A percentile compares a stretch with the other conserved stretches of the same genome.
These are phyloP conservation scores for Globisporangium paroecandrum DNA, from an alignment of 352 stramenopile species.

Conservation along the genomic window DNA sequence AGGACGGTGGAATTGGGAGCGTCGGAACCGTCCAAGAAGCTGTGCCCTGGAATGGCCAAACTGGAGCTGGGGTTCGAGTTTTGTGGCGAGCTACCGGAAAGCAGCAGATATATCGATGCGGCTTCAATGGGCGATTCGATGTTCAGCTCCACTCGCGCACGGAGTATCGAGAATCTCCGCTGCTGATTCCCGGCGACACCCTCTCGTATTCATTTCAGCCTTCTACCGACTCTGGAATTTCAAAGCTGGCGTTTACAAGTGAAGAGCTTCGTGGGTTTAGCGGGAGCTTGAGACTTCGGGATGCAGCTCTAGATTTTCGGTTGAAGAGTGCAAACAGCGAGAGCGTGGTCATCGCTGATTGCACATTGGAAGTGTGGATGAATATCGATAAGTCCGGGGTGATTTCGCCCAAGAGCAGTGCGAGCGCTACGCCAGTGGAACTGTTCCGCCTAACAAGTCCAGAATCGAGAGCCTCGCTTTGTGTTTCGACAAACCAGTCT, in stretches of 20 bases:
- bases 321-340: slow-evolving; percentile 20
- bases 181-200: slow-evolving; percentile 42
- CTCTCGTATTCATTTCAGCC: slow-evolving; percentile 36
- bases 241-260: slow-evolving; percentile 2
- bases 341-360: slow-evolving; percentile 28
- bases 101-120: slow-evolving; percentile 59
- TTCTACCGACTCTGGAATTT: slow-evolving; percentile 6
- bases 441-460: slow-evolving; percentile 22
- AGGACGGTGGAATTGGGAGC: slow-evolving; percentile 64
- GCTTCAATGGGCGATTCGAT: slow-evolving; percentile 55
- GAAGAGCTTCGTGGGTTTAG: slow-evolving; percentile 29
- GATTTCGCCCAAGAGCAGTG: neutral
- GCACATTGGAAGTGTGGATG: slow-evolving; percentile 57
- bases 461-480: slow-evolving; percentile 7
- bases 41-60: slow-evolving; percentile 44
- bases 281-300: slow-evolving; percentile 27
- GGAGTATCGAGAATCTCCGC: slow-evolving; percentile 23
- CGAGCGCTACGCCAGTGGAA: slow-evolving; percentile 12
- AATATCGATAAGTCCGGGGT: slow-evolving; percentile 12
- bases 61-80: slow-evolving; percentile 54
- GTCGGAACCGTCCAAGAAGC: slow-evolving; percentile 54
- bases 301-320: slow-evolving; percentile 20
- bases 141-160: slow-evolving; percentile 34
- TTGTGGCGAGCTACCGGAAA: slow-evolving; percentile 39
- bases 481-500: slow-evolving; percentile 11